Evolutionary conservation across 164 flowering plant species (phyloP).

Genomic region (Magnolia kwangsiensis): DNA sequence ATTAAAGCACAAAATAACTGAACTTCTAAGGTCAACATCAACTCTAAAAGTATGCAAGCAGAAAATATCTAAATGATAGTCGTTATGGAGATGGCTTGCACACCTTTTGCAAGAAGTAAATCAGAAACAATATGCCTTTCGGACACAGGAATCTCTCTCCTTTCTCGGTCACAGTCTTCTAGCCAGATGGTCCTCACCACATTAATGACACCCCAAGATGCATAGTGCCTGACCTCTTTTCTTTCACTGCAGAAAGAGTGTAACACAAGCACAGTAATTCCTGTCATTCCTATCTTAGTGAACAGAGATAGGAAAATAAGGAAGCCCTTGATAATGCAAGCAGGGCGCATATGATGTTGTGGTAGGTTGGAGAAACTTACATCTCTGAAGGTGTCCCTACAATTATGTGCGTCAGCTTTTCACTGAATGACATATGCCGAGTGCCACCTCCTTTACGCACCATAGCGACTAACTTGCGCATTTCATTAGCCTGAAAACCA

Average conservation of each 20-base stretch:
- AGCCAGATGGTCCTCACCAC: conserved; percentile 76
- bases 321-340: not conserved
- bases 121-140: conserved; percentile 65
- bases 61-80: not conserved
- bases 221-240: conserved; percentile 60
- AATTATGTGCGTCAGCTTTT: conserved; percentile 78
- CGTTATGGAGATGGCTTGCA: conserved; percentile 1
- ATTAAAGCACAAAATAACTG: not conserved
- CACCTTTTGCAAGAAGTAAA: conserved; percentile 72
- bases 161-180: conserved; percentile 73
- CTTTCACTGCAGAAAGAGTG: conserved; percentile 52
- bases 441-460: conserved; percentile 94
- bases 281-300: not conserved
- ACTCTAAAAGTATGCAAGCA: not conserved
- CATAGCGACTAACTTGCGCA: conserved; percentile 70
- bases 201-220: conserved; percentile 68
- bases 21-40: not conserved
- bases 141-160: conserved; percentile 73
- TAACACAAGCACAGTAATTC: not conserved
- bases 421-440: conserved; percentile 63
- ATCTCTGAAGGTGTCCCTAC: conserved; percentile 77
- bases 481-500: conserved; percentile 76
- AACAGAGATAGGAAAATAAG: not conserved
- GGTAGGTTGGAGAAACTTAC: conserved; percentile 39
- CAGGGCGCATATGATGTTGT: conserved; percentile 2